phyloP scores from a whole-genome alignment of 306 rosid genomes.

The Cucurbita moschata region DNA sequence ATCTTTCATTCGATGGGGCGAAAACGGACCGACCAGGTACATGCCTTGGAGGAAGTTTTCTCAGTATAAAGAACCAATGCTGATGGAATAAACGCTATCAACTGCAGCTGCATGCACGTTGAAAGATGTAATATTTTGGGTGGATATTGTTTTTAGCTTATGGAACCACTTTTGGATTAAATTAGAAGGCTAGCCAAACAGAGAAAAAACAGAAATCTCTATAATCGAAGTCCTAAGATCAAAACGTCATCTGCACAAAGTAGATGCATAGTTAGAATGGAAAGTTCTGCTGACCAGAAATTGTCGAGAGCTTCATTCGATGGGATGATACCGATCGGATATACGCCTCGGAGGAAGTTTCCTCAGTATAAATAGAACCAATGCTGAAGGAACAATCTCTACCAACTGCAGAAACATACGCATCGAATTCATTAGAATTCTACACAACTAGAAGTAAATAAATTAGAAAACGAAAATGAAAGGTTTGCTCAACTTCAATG shows the following conservation, averaged over 20 bases:
- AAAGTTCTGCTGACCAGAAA: neutral
- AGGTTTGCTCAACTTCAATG: neutral
- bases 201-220: neutral
- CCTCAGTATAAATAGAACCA: constrained; percentile 58
- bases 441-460: neutral
- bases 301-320: constrained; percentile 20
- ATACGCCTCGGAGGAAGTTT: constrained; percentile 58
- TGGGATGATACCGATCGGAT: constrained; percentile 67
- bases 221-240: neutral
- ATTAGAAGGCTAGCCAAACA: neutral
- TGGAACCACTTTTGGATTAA: neutral
- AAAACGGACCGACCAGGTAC: constrained; percentile 50
- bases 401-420: constrained; percentile 30
- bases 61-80: constrained; percentile 45
- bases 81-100: constrained; percentile 59
- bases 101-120: constrained; percentile 14
- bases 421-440: neutral
- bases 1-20: constrained; percentile 43
- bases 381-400: constrained; percentile 58
- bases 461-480: neutral
- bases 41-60: constrained; percentile 54
- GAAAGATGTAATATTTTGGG: neutral
- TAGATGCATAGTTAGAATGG: too few species aligned
- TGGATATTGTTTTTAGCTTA: neutral
- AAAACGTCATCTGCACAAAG: neutral